A percentile compares a stretch with the other conserved stretches of the same genome.
Conservation (phyloP, 257 asterid species). For the Gentiana straminea region DNA sequence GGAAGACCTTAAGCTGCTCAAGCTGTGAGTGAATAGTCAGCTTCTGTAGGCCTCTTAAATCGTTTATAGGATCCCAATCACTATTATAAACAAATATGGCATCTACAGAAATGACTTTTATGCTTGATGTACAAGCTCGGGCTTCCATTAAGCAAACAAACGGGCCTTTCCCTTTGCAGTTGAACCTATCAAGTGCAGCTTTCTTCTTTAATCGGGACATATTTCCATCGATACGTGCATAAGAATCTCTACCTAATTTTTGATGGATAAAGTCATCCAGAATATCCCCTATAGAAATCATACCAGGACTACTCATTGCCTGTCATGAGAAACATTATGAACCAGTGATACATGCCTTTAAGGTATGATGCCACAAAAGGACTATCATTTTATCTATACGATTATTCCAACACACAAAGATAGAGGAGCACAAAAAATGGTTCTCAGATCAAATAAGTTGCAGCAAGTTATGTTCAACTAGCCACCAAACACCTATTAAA, state of each 20-base stretch:
- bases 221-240: constrained; percentile 26
- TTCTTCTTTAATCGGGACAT: constrained; percentile 18
- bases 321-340: constrained; percentile 13
- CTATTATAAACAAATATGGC: constrained; percentile 42
- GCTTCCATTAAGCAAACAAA: constrained; percentile 50
- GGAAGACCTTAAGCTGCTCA: constrained; percentile 46
- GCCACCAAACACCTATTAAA: no score
- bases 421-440: no score
- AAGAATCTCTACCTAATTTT: constrained; percentile 41
- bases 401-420: no score
- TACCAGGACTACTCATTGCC: constrained; percentile 28
- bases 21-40: constrained; percentile 32
- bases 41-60: constrained; percentile 46
- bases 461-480: no score
- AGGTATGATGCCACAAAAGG: no score
- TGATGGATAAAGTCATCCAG: constrained; percentile 44
- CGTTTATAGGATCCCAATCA: constrained; percentile 58
- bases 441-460: no score
- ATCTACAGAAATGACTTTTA: constrained; percentile 34
- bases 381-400: no score
- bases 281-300: constrained; percentile 36
- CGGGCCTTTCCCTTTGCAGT: constrained; percentile 21
- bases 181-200: constrained; percentile 24
- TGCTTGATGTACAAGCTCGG: constrained; percentile 39
- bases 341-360: neutral